Evolutionary conservation across 2,329 filamentous ascomycete species (phyloP).

Genomic region (Fusarium domesticum): DNA sequence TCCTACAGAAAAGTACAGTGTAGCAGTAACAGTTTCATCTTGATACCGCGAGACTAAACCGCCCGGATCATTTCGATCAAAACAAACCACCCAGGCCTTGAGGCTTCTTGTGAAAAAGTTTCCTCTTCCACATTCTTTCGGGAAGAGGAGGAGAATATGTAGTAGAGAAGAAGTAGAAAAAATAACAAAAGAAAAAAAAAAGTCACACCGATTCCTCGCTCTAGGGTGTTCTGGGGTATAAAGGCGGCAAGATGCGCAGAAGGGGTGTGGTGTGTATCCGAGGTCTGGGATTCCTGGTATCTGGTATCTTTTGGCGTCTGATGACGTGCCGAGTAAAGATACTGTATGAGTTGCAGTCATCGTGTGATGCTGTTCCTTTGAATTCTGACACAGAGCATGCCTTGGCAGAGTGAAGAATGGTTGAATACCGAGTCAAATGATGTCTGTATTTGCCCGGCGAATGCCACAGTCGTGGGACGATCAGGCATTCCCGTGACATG

Average conservation of each 20-base stretch:
- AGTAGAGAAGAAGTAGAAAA: constrained; percentile 24
- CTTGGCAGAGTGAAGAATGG: constrained; percentile 4
- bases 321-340: constrained; percentile 16
- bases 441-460: constrained; percentile 21
- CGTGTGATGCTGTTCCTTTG: constrained; percentile 9
- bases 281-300: constrained; percentile 25
- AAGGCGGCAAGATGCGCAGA: constrained; percentile 28
- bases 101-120: constrained; percentile 20
- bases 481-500: constrained; percentile 19
- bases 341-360: constrained; percentile 7
- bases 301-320: constrained; percentile 21
- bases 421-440: constrained; percentile 22
- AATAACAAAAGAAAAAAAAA: constrained; percentile 21
- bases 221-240: constrained; percentile 26
- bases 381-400: constrained; percentile 6
- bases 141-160: constrained; percentile 22
- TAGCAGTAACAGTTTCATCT: constrained; percentile 23
- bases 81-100: constrained; percentile 17
- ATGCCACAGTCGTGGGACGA: constrained; percentile 17
- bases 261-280: constrained; percentile 20
- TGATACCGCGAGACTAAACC: constrained; percentile 23
- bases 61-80: constrained; percentile 17
- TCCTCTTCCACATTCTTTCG: constrained; percentile 16
- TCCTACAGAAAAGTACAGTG: constrained; percentile 25
- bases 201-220: constrained; percentile 14